Evolutionary conservation across 495 filamentous ascomycete species (phyloP), one percentile per base, ranked within the genome.

Genomic region (Aspergillus kassunensis): DNA sequence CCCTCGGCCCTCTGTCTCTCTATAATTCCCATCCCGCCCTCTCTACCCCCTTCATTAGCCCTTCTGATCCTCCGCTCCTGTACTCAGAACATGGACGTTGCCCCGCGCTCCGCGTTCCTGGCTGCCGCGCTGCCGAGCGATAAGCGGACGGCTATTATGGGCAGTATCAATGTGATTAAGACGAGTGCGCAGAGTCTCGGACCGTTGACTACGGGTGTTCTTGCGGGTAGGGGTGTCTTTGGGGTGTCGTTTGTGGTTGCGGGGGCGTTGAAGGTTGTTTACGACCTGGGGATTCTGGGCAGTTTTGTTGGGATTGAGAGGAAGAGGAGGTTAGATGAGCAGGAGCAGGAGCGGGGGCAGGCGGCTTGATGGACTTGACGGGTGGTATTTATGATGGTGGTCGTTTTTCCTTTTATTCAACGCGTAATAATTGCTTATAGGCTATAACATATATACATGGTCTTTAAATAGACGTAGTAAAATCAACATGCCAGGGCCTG

Each of bases 141-240:
- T 50, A 89, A 92, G 65, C 79, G 89, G 13, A 95, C 90, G 2
- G 87, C 87, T 1, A 81, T 89, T 18, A 85, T 90, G 84, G 85
- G 86, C 0, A 68, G 84, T 0, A 78, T 88, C 16, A 84, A 87
- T 54, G 81, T 88, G 2, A 75, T 85, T 34, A 84, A 87, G 62
- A 87, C 85, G 4, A 65, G 77, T 10, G 69, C 78, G 18, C 75
- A 84, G 61, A 83, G 80, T 58, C 53, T 77, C 1, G 89, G 88
- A 0, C 87, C 89, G 2, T 63, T 79, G 0, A 69, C 87, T 18
- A 90, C 88, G 0, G 89, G 90, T 12, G 55, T 86, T n/a, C 53
- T 92, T 41, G 83, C 87, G 0, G 74, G 74, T 1, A 75, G 72
- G 19, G 72, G 77, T 11, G 61, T 73, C 24, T 89, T 91, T 56